These are phyloP conservation scores for Fusarium circinatum DNA, from an alignment of 2,329 filamentous ascomycete genomes.

Conservation along the genomic window DNA sequence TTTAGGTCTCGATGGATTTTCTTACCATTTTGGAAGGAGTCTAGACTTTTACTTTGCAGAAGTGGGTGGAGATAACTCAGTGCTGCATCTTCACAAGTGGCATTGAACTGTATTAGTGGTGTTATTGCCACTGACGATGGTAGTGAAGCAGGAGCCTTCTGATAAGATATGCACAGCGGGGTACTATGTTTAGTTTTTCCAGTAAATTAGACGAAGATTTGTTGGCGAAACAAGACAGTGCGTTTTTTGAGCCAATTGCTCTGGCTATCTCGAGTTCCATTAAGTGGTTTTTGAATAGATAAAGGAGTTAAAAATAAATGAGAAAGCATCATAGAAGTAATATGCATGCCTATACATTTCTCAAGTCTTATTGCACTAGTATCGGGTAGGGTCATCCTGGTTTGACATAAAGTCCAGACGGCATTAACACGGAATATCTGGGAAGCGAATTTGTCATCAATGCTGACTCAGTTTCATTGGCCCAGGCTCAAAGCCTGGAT, in stretches of 20 bases:
- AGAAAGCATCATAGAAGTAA: no score
- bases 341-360: no score
- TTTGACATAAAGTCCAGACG: background rate
- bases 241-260: no score
- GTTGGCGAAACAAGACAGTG: no score
- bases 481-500: background rate
- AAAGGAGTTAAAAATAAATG: no score
- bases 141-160: fast-evolving
- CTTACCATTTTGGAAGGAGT: background rate
- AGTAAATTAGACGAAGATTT: no score
- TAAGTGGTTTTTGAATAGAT: no score
- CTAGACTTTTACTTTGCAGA: background rate
- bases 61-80: fast-evolving
- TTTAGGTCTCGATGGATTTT: background rate
- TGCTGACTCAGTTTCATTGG: background rate
- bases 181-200: fast-evolving
- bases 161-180: fast-evolving
- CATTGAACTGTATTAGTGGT: no score
- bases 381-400: background rate
- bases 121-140: fast-evolving
- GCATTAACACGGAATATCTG: background rate
- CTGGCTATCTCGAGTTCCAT: no score
- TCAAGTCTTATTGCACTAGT: background rate
- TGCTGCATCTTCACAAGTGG: background rate
- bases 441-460: background rate